Evolutionary conservation across 2,329 filamentous ascomycete genomes (phyloP), one percentile per base, ranked within the genome.

Genomic region (Aureobasidium mangrovei): DNA sequence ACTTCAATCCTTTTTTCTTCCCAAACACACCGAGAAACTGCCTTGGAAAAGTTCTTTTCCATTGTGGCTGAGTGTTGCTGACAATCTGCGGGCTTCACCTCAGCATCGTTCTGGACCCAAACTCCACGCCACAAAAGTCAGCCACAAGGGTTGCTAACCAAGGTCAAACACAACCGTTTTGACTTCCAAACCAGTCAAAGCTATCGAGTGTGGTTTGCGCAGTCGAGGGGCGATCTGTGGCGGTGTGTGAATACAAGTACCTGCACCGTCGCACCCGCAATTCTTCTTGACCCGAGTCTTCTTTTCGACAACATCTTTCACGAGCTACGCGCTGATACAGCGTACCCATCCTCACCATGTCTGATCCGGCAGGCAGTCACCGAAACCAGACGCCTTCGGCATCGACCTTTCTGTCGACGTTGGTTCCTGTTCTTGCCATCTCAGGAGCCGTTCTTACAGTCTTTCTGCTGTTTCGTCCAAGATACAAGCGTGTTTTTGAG

Each of bases 401-500:
- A 5, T 63, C 66, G 5, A 59, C 59, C 3, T 48, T 72, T 27
- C 5, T 71, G 33, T 63, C 68, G 2, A 71, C 69, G 3, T 60
- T 72, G 7, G 61, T 64, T 12, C 69, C 66, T 33, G 65, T 69
- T 44, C 38, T 62, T 7, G 4, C 69, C 45, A 60, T 66, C 57
- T 63, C 68, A n/a, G 42, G 60, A 7, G 57, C 69, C 49, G 68
- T 64, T 52, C 55, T 65, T 32, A 38, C 62, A 9, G 41, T 70
- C 6, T 76, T 76, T 59, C 58, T 70, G 18, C 24, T 72, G n/a
- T 65, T 76, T 52, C 64, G 74, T 32, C 66, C 66, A 29, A 66
- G 63, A 45, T 74, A 72, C 57, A 72, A 69, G 32, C 71, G 72
- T 39, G 69, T 72, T 48, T 75, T 74, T 60, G 65, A 66, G 41